A percentile compares a stretch with the other conserved stretches of the same genome.
phyloP scores from a whole-genome alignment of 2,329 filamentous ascomycete genomes.

The Xylariaceae sp. region DNA sequence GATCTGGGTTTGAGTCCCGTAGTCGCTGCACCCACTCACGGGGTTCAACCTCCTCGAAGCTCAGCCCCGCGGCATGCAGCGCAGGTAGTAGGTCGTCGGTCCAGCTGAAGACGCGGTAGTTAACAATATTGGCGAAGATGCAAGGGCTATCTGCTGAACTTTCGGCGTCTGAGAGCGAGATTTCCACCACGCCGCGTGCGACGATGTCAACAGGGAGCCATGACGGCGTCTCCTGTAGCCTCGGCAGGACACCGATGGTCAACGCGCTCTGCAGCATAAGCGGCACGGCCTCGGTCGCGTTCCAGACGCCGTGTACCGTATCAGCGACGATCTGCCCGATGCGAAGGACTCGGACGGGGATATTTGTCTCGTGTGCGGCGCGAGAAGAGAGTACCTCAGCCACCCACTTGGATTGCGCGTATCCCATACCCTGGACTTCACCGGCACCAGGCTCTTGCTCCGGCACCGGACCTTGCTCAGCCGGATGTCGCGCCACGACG shows the following conservation, averaged over 20 bases:
- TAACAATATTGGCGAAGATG: slow-evolving; percentile 55
- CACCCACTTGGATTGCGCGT: slow-evolving; percentile 50
- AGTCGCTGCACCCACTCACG: slow-evolving; percentile 52
- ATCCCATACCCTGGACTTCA: slow-evolving; percentile 51
- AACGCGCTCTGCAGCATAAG: slow-evolving; percentile 54
- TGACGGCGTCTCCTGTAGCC: slow-evolving; percentile 50
- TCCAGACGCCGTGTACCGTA: slow-evolving; percentile 55
- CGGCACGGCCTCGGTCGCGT: slow-evolving; percentile 57
- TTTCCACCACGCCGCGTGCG: slow-evolving; percentile 48
- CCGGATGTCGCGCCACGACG: slow-evolving; percentile 45
- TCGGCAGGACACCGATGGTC: slow-evolving; percentile 52
- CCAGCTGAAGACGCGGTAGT: slow-evolving; percentile 56
- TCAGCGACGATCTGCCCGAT: slow-evolving; percentile 60
- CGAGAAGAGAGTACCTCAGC: slow-evolving; percentile 46
- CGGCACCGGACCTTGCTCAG: slow-evolving; percentile 31
- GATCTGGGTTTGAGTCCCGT: slow-evolving; percentile 51
- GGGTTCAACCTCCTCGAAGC: slow-evolving; percentile 51
- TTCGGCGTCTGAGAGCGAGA: slow-evolving; percentile 39
- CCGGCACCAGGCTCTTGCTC: slow-evolving; percentile 45
- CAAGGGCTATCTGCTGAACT: slow-evolving; percentile 14
- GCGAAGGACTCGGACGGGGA: slow-evolving; percentile 47
- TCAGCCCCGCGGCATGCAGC: slow-evolving; percentile 49
- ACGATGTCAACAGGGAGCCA: slow-evolving; percentile 56
- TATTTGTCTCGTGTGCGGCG: slow-evolving; percentile 41
- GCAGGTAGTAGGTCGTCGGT: slow-evolving; percentile 55